Evolutionary conservation across 306 rosid genomes (phyloP), one percentile per base, ranked within the genome.

Genomic region (Adenanthera pavonina): DNA sequence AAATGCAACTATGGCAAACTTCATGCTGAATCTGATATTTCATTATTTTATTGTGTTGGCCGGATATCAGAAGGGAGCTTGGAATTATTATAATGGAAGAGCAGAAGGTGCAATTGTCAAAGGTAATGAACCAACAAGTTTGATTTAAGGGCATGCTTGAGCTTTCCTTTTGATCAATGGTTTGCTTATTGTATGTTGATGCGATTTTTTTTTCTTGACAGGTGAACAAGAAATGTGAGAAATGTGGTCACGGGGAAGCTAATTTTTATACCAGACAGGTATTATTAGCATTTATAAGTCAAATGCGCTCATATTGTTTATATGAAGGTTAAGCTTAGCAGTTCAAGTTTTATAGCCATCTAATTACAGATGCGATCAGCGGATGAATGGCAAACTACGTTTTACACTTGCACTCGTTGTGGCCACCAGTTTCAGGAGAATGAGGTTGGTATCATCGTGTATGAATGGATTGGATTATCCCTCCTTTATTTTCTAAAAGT

Each of bases 201-300:
- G 72, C 67, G 19, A 62, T 59, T 36, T 34, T n/a, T 72, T 25
- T n/a, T 61, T 72, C 49, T 66, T 82, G 40, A 67, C 87, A 94
- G 95, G 91, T 84, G 57, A 89, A 88, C 86, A 88, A 85, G 74
- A 90, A 65, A 82, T 94, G 97, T 76, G 98, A 94, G 53, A 92
- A 94, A 76, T 94, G 98, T 67, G 97, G 92, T 30, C 88, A 90
- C 78, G 94, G 81, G 70, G 98, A 92, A 79, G 94, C 94, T 80
- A 73, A 51, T 47, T 87, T 62, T 76, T 82, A 79, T 66, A 82
- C 88, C 72, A 70, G 84, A 82, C 90, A 87, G 90, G 90, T 87
- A 78, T 73, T 75, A 65, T 77, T 54, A 71, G 25, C 40, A 48
- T 52, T 53, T 16, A 69, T 47, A 60, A 36, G 15, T 64, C 61